These are phyloP conservation scores for Candida ponderosae DNA, from an alignment of 805 yeast species.

Conservation along the genomic window DNA sequence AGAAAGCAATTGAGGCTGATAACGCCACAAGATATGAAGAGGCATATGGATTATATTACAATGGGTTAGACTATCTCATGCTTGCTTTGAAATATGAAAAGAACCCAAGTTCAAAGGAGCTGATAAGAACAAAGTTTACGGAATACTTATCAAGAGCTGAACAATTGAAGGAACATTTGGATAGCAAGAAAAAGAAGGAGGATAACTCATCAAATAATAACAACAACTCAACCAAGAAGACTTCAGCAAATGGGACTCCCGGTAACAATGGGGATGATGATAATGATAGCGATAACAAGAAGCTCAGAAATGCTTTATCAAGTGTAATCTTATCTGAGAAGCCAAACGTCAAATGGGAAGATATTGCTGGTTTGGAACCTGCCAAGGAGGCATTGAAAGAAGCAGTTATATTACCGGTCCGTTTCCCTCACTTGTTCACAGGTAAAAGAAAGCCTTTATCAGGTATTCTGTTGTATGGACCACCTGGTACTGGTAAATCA, in stretches of 20 bases:
- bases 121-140: conserved; percentile 80
- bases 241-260: conserved; percentile 55
- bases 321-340: conserved; percentile 88
- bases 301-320: conserved; percentile 82
- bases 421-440: conserved; percentile 89
- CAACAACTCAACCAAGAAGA: conserved; percentile 41
- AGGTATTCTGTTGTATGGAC: conserved; percentile 84
- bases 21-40: conserved; percentile 85
- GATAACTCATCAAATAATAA: conserved; percentile 27
- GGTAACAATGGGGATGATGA: conserved; percentile 50
- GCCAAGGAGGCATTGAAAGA: conserved; percentile 97
- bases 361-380: conserved; percentile 89
- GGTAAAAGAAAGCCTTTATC: conserved; percentile 91
- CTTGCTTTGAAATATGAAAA: conserved; percentile 92
- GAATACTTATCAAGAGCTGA: conserved; percentile 93
- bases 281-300: conserved; percentile 78
- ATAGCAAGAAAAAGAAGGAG: conserved; percentile 42
- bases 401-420: conserved; percentile 93
- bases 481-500: conserved; percentile 98
- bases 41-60: conserved; percentile 87
- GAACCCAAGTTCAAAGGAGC: conserved; percentile 80
- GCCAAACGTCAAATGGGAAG: conserved; percentile 92
- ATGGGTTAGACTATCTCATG: conserved; percentile 92
- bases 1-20: conserved; percentile 92
- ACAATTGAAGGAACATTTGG: conserved; percentile 83